Base-by-base conservation (phyloP, 176 grass and related monocot species). In the Raddia guianensis region DNA sequence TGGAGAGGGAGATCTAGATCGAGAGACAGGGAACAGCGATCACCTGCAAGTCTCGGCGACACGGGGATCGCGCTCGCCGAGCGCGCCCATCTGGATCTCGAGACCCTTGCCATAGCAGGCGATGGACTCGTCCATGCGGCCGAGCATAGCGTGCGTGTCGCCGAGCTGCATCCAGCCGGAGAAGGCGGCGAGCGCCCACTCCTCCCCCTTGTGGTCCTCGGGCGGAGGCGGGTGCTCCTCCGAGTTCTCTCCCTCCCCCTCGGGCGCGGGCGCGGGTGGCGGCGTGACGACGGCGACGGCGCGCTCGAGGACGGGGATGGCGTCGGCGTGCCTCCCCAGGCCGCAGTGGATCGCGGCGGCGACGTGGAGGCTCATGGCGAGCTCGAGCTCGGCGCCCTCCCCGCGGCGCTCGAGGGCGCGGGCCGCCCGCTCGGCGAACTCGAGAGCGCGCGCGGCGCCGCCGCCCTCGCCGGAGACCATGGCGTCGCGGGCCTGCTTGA, bases 101-200 rank as follows among this genome's bases (percentile, higher is more conserved):
- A 96, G 91, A 15, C 97, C 97, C 86, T 96, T 96, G 58, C 89
- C 87, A 63, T 99, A 99, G 77, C 93, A 96, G 2, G 85, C 83
- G 71, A 99, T 93, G 14, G 97, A 99, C 35, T 99, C 89, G 68
- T 99, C 97, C 79, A 93, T 92, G 66, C 90, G 85, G 7, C 97
- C 97, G 6, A 95, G 84, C 97, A 99, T 93, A 60, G 97, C 93
- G 72, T 99, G 89, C 21, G 97, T 99, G 79, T 99, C 97, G 33
- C 97, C 97, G 63, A 99, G 89, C 88, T 99, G 97, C 97, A 99
- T 99, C 89, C 93, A 99, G 0, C 97, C 97, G 18, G 97, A 94
- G 76, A 99, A 99, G 45, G 93, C 91, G 44, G 97, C 97, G 15
- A 99, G 85, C 53, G 88, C 91, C 74, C 77, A 83, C 70, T 87